A percentile compares a stretch with the other conserved stretches of the same genome.
phyloP scores from a whole-genome alignment of 208 protist species.

The Trypanosoma vivax region DNA sequence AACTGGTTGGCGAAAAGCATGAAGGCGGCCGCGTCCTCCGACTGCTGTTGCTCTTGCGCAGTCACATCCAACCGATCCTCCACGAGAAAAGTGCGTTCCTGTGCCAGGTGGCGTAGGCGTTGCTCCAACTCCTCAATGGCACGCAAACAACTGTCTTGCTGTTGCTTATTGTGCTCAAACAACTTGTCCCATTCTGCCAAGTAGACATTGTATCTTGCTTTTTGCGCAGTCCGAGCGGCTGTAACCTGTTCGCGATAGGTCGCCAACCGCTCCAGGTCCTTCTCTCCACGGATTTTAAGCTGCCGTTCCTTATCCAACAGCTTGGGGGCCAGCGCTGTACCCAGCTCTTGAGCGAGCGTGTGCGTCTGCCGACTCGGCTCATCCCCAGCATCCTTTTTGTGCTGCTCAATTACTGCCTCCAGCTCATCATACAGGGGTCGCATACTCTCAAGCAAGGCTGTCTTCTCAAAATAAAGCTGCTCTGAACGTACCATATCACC shows the following conservation, averaged over 20 bases:
- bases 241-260: slow-evolving; percentile 24
- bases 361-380: slow-evolving; percentile 22
- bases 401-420: slow-evolving; percentile 33
- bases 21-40: slow-evolving; percentile 49
- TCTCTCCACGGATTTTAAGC: slow-evolving; percentile 11
- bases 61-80: slow-evolving; percentile 46
- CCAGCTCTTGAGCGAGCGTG: slow-evolving; percentile 22
- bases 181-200: slow-evolving; percentile 33
- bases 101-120: slow-evolving; percentile 35
- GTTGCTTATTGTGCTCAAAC: slow-evolving; percentile 50
- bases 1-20: slow-evolving; percentile 39
- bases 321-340: not conserved
- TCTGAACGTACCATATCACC: slow-evolving; percentile 80
- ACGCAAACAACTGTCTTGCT: slow-evolving; percentile 50
- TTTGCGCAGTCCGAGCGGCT: slow-evolving; percentile 25
- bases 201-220: slow-evolving; percentile 28
- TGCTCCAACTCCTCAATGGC: slow-evolving; percentile 72
- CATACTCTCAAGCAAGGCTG: slow-evolving; percentile 61
- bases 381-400: slow-evolving; percentile 24
- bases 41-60: slow-evolving; percentile 38
- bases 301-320: slow-evolving; percentile 15
- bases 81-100: slow-evolving; percentile 42
- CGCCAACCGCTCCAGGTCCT: slow-evolving; percentile 36
- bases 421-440: slow-evolving; percentile 44
- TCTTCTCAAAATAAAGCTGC: slow-evolving; percentile 73